A percentile compares a stretch with the other conserved stretches of the same genome.
These are phyloP conservation scores for Gynostemma pentaphyllum DNA, from an alignment of 306 rosid species.

Conservation along the genomic window DNA sequence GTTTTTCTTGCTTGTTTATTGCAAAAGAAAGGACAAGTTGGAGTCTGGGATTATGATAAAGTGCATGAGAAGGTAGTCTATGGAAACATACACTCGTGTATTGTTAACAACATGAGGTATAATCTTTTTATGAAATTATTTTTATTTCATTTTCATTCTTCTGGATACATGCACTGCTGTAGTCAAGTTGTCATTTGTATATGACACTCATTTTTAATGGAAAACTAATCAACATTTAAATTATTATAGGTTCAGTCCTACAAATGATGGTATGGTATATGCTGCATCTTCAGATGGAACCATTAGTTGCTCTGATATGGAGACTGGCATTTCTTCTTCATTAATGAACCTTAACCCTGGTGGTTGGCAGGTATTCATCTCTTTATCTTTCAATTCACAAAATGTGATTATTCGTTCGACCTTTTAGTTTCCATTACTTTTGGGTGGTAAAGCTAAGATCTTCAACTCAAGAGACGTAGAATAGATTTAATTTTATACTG, in stretches of 20 bases:
- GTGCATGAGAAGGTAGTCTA: slow-evolving; percentile 79
- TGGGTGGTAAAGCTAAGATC: background rate
- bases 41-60: slow-evolving; percentile 81
- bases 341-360: slow-evolving; percentile 65
- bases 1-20: slow-evolving; percentile 5
- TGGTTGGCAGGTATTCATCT: slow-evolving; percentile 72
- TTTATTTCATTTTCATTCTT: background rate
- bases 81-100: slow-evolving; percentile 71
- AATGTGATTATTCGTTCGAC: background rate
- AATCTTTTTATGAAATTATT: slow-evolving; percentile 10
- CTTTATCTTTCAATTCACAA: background rate
- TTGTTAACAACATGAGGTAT: slow-evolving; percentile 78
- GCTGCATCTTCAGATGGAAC: slow-evolving; percentile 95
- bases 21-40: slow-evolving; percentile 90
- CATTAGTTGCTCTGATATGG: slow-evolving; percentile 58
- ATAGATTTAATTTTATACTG: no score
- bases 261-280: slow-evolving; percentile 60
- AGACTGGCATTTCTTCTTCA: slow-evolving; percentile 68
- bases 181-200: background rate
- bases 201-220: background rate
- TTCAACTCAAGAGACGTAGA: background rate
- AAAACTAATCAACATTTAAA: background rate
- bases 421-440: background rate
- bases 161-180: background rate
- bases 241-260: slow-evolving; percentile 56